These are phyloP conservation scores for Calonectria pteridis DNA, from an alignment of 2,329 filamentous ascomycete species.

Conservation along the genomic window DNA sequence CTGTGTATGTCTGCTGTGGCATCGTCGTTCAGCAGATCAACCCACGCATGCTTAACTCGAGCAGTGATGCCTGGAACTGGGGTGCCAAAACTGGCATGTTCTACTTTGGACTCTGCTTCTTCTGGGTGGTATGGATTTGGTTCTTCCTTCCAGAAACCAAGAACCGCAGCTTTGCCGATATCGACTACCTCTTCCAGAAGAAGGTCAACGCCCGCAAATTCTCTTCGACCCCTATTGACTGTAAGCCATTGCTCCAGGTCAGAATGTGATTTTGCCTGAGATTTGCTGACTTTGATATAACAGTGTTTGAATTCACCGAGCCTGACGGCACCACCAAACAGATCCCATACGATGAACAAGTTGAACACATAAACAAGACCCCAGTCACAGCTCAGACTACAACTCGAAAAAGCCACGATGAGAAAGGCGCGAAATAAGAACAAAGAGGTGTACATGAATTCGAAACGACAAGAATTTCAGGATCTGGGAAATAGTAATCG, in stretches of 20 bases:
- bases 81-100: conserved; percentile 61
- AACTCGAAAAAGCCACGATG: not conserved
- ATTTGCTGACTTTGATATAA: not conserved
- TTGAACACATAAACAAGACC: not conserved
- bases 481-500: not conserved
- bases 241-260: not conserved
- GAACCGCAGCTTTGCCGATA: conserved; percentile 65
- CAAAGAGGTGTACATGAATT: too few species aligned
- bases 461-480: too few species aligned
- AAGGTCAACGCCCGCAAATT: conserved; percentile 56
- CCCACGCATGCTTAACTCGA: conserved; percentile 60
- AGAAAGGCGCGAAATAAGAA: not conserved
- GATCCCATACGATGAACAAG: not conserved
- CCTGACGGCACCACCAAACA: not conserved
- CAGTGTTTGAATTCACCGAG: conserved; percentile 10
- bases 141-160: conserved; percentile 67
- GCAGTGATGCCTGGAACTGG: conserved; percentile 57
- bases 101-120: conserved; percentile 57
- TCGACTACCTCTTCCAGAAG: conserved; percentile 67
- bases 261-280: not conserved
- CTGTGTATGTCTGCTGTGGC: conserved; percentile 56
- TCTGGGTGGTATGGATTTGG: conserved; percentile 62
- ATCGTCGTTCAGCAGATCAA: conserved; percentile 55
- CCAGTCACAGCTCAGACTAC: not conserved
- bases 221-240: conserved; percentile 10